Percentiles rank a stretch among this genome's conserved stretches.
These are phyloP conservation scores for Hyphopichia burtonii DNA, from an alignment of 1,139 yeast genomes.

Conservation along the genomic window DNA sequence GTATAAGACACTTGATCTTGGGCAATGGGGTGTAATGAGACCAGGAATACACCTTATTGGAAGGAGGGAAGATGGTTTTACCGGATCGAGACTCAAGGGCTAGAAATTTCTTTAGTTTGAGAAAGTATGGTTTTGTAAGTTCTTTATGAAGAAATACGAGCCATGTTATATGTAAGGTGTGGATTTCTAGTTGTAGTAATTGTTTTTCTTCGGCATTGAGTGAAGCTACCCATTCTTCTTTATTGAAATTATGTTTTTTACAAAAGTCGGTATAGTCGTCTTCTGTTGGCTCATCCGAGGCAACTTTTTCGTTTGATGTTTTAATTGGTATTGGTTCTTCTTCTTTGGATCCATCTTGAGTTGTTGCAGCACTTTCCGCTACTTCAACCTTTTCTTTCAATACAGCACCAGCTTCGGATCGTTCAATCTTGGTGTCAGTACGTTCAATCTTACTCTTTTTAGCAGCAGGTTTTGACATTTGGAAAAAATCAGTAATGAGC, in stretches of 20 bases:
- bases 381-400: conserved; percentile 1
- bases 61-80: conserved; percentile 73
- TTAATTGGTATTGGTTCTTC: too few relatives aligned
- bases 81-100: conserved; percentile 26
- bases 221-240: conserved; percentile 51
- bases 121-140: conserved; percentile 81
- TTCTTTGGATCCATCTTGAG: not conserved
- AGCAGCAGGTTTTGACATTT: conserved; percentile 3
- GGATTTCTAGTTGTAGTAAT: conserved; percentile 66
- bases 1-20: conserved; percentile 69
- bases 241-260: conserved; percentile 38
- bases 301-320: too few relatives aligned
- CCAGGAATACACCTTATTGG: conserved; percentile 86
- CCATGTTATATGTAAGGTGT: conserved; percentile 77
- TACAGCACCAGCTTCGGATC: not conserved
- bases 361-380: conserved; percentile 1
- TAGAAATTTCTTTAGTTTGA: conserved; percentile 66
- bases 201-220: conserved; percentile 53
- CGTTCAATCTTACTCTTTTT: not conserved
- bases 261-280: conserved; percentile 15
- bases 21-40: conserved; percentile 80
- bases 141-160: conserved; percentile 65
- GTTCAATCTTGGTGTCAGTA: conserved; percentile 2
- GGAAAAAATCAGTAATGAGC: conserved; percentile 24
- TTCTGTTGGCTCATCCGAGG: too few relatives aligned